phyloP scores from a whole-genome alignment of 768 basidiomycete species.

The Inosperma sp. region DNA sequence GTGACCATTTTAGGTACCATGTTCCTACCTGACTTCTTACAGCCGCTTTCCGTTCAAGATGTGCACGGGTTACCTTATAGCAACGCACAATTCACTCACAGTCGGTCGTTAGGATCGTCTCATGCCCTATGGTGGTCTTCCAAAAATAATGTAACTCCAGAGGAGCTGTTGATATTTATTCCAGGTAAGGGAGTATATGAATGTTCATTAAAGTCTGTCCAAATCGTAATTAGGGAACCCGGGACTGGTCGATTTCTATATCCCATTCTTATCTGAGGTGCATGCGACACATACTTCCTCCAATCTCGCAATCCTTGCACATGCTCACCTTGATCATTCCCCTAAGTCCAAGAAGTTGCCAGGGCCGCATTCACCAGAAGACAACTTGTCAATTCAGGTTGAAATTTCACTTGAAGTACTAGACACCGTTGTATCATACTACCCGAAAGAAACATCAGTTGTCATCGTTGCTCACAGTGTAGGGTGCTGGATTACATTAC shows the following conservation, averaged over 20 bases:
- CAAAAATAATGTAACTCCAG: constrained; percentile 22
- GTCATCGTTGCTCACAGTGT: constrained; percentile 64
- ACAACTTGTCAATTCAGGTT: constrained; percentile 47
- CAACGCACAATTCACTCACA: constrained; percentile 38
- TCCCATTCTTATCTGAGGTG: constrained; percentile 55
- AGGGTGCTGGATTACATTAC: constrained; percentile 63
- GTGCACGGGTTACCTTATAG: constrained; percentile 15
- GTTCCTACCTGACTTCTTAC: too few species aligned
- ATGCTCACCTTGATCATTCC: constrained; percentile 63
- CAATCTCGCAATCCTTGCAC: constrained; percentile 51
- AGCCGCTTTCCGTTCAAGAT: constrained; percentile 9
- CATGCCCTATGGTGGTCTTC: constrained; percentile 54
- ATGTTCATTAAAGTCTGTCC: not conserved
- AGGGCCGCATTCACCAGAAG: constrained; percentile 19
- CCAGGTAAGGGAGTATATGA: constrained; percentile 33
- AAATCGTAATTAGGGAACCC: constrained; percentile 49
- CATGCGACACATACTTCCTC: constrained; percentile 32
- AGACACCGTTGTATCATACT: constrained; percentile 35
- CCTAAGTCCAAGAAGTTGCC: constrained; percentile 31
- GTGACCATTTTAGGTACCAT: too few species aligned
- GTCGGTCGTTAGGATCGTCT: constrained; percentile 34
- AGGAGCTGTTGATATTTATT: constrained; percentile 43
- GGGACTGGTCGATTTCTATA: constrained; percentile 65
- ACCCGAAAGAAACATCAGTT: constrained; percentile 33
- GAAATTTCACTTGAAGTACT: constrained; percentile 52